These are phyloP conservation scores for Neurospora tetrasperma DNA, from an alignment of 495 filamentous ascomycete genomes.

Conservation along the genomic window DNA sequence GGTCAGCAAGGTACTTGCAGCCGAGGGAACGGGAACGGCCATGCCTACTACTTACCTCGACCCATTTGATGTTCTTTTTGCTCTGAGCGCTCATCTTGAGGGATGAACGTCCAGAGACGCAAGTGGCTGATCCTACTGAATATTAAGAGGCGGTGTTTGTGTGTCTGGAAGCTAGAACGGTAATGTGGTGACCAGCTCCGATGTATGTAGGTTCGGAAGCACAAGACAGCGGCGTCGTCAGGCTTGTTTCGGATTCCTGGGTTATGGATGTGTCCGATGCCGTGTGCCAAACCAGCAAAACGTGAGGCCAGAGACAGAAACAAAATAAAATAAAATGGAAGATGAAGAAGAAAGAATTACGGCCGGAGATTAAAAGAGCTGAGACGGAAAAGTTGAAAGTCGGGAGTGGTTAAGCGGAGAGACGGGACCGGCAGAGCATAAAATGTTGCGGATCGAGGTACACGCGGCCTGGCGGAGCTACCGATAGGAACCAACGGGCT, in stretches of 20 bases:
- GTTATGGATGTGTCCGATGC: neutral
- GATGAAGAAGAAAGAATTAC: neutral
- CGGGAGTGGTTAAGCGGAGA: neutral
- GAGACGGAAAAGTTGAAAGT: neutral
- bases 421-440: neutral
- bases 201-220: neutral
- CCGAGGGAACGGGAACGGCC: neutral
- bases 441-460: neutral
- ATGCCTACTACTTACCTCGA: constrained; percentile 18
- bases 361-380: neutral
- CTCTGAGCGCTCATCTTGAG: constrained; percentile 14
- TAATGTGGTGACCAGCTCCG: neutral
- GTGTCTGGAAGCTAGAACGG: neutral
- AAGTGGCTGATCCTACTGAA: neutral
- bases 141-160: neutral
- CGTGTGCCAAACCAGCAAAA: neutral
- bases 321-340: neutral
- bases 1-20: neutral
- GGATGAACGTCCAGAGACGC: neutral
- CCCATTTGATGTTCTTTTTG: constrained; percentile 28
- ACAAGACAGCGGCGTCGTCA: neutral
- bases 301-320: neutral
- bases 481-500: neutral
- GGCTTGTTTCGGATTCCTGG: neutral
- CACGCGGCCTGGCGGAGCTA: neutral